These are phyloP conservation scores for Jamesozyma lodderae DNA, from an alignment of 805 yeast genomes.

Conservation along the genomic window DNA sequence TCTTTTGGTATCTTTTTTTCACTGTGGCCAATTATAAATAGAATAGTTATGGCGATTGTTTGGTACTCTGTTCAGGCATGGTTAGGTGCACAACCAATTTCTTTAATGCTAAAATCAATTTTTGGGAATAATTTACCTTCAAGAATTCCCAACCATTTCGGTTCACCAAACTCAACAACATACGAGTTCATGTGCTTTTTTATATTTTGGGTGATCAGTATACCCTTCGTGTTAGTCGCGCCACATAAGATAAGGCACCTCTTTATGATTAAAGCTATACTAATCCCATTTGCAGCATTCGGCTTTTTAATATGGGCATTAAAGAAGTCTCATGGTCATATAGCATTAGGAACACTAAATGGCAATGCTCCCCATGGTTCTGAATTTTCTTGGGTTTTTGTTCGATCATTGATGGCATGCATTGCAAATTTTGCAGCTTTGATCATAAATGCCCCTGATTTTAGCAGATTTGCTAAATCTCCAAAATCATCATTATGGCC, in stretches of 20 bases:
- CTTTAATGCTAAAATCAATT: constrained; percentile 62
- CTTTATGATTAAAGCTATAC: constrained; percentile 66
- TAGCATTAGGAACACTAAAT: constrained; percentile 11
- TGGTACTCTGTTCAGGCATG: constrained; percentile 83
- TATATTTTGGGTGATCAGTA: constrained; percentile 64
- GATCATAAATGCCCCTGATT: constrained; percentile 77
- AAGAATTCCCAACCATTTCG: constrained; percentile 51
- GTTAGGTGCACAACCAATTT: constrained; percentile 74
- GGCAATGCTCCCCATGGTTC: constrained; percentile 6
- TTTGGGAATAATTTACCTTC: constrained; percentile 54
- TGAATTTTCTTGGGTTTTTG: constrained; percentile 31
- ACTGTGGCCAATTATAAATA: constrained; percentile 73
- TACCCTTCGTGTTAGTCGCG: constrained; percentile 69
- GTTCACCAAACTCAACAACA: constrained; percentile 50
- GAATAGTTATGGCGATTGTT: constrained; percentile 74
- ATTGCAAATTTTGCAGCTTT: constrained; percentile 74
- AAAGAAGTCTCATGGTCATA: constrained; percentile 57
- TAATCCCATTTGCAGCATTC: constrained; percentile 72
- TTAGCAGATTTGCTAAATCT: constrained; percentile 63
- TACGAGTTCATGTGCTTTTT: constrained; percentile 65
- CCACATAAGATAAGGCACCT: constrained; percentile 75
- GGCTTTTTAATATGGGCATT: constrained; percentile 74
- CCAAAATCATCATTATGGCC: constrained; percentile 38
- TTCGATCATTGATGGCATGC: constrained; percentile 62
- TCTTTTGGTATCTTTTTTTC: constrained; percentile 80